phyloP scores from a whole-genome alignment of 176 grass and related monocot species.

The Oryza glumipatula region DNA sequence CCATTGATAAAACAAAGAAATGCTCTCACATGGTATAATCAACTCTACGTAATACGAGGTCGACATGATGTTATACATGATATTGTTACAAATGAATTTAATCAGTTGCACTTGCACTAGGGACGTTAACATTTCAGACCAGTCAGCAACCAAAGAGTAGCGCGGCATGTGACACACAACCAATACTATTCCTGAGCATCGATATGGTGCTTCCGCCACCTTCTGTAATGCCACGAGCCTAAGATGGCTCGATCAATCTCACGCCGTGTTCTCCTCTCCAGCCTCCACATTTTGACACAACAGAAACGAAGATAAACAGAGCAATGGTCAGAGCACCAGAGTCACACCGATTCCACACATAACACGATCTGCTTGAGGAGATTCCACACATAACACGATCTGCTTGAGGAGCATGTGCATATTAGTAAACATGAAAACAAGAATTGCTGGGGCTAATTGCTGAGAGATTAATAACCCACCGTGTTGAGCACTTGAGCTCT shows the following conservation, averaged over 20 bases:
- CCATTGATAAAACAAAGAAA: background rate
- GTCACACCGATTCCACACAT: background rate
- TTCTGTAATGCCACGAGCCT: conserved; percentile 1
- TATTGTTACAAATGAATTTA: conserved; percentile 44
- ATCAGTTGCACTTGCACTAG: conserved; percentile 33
- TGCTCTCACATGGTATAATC: background rate
- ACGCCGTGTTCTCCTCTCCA: background rate
- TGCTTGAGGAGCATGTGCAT: conserved; percentile 4
- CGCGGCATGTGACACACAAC: background rate
- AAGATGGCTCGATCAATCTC: background rate
- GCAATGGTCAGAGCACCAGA: background rate
- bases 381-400: background rate
- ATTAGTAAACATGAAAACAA: conserved; percentile 13
- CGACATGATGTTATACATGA: conserved; percentile 22
- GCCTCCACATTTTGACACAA: conserved; percentile 4
- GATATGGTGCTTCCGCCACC: conserved; percentile 1
- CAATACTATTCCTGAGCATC: conserved; percentile 35
- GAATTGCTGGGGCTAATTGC: background rate
- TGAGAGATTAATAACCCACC: conserved; percentile 4
- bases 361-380: background rate
- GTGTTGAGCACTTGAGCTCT: background rate
- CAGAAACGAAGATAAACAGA: conserved; percentile 23
- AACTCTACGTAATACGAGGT: conserved; percentile 21
- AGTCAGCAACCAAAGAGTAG: conserved; percentile 36
- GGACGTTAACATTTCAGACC: conserved; percentile 10